Evolutionary conservation across 2,329 filamentous ascomycete species (phyloP), one percentile per base, ranked within the genome.

Genomic region (Colletotrichum chrysophilum): DNA sequence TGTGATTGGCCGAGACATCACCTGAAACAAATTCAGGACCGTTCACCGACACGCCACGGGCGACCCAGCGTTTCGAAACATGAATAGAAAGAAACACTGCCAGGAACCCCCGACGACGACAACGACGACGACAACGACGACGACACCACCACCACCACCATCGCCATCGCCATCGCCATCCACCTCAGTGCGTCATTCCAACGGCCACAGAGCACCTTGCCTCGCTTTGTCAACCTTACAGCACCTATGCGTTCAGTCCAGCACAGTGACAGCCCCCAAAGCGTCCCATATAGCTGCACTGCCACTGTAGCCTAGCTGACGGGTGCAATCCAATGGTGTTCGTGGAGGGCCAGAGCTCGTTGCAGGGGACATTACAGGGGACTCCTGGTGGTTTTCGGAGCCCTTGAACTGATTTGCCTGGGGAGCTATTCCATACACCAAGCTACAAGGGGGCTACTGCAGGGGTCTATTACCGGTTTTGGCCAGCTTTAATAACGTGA

Each of bases 21-120:
- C 75, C 76, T 78, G 76, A 78, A 78, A 78, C 76, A 77, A 70
- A 78, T 78, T 77, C 72, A 78, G 75, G 76, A 78, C 75, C 62
- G 61, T 55, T 72, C 73, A 77, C 75, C 75, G 75, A 70, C 34
- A 69, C 67, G 75, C 73, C 71, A 76, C 48, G 38, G 70, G 48
- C 48, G 28, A 36, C 34, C 70, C 60, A 76, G 70, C 71, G 74
- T 76, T 76, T 76, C 70, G 74, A 76, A 76, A 76, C 73, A 72
- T 28, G 67, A 60, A 36, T 62, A 56, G 61, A 62, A 38, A 30
- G 67, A 74, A 74, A 65, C 43, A 65, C 26, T 64, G 34, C 58
- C 71, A 64, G 36, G 30, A 26, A 48, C n/a, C 21, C 28, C 65
- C 65, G 36, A 24, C 64, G 8, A 30, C 64, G 26, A 24, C 32